phyloP scores from a whole-genome alignment of 2,329 filamentous ascomycete genomes.

The Eutypa lata region DNA sequence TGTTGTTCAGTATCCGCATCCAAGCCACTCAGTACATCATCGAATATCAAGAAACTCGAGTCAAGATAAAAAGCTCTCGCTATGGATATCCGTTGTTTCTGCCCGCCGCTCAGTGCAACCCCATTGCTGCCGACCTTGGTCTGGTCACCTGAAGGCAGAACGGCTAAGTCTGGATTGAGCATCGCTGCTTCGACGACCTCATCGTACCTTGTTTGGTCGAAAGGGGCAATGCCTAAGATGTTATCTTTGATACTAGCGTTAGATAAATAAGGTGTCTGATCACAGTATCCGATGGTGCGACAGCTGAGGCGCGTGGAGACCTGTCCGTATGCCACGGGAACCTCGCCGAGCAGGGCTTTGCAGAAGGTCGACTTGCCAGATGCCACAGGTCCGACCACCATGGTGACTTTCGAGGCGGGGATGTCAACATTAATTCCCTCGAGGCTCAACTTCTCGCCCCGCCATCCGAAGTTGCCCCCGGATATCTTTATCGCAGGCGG shows the following conservation, averaged over 20 bases:
- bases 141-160: slow-evolving; percentile 32
- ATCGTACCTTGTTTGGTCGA: slow-evolving; percentile 21
- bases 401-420: slow-evolving; percentile 26
- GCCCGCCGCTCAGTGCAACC: slow-evolving; percentile 43
- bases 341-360: slow-evolving; percentile 36
- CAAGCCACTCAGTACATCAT: slow-evolving; percentile 34
- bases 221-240: slow-evolving; percentile 25
- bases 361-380: slow-evolving; percentile 43
- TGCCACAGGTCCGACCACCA: slow-evolving; percentile 41
- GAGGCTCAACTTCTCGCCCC: slow-evolving; percentile 32
- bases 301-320: slow-evolving; percentile 15
- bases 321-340: slow-evolving; percentile 22
- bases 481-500: background rate
- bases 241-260: slow-evolving; percentile 31
- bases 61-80: slow-evolving; percentile 31
- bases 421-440: slow-evolving; percentile 31
- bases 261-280: slow-evolving; percentile 33
- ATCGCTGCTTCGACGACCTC: slow-evolving; percentile 24
- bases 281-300: slow-evolving; percentile 33
- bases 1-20: slow-evolving; percentile 31
- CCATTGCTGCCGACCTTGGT: slow-evolving; percentile 44
- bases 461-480: slow-evolving; percentile 13
- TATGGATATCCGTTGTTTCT: slow-evolving; percentile 38
- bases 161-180: slow-evolving; percentile 27
- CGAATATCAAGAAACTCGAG: slow-evolving; percentile 27